Evolutionary conservation across 805 yeast species (phyloP).

Genomic region (Kodamaea laetipori): DNA sequence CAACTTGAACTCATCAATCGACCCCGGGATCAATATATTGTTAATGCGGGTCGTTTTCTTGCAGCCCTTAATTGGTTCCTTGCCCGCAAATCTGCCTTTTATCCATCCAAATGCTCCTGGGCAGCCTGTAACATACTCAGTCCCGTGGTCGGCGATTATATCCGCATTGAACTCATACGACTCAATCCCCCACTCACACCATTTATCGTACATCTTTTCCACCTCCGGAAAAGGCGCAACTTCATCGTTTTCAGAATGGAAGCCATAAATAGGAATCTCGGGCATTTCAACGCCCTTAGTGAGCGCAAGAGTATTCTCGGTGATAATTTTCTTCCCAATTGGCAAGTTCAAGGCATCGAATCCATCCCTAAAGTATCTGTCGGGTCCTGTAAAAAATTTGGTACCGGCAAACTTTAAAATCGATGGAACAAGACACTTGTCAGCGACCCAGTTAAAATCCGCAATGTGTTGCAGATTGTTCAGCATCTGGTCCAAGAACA

Average conservation of each 20-base stretch:
- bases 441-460: too few species aligned
- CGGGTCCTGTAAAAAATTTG: slow-evolving; percentile 17
- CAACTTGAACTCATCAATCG: slow-evolving; percentile 16
- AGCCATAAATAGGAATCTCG: slow-evolving; percentile 14
- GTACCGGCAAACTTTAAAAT: slow-evolving; percentile 6
- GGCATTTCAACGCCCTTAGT: slow-evolving; percentile 15
- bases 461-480: too few species aligned
- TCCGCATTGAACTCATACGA: slow-evolving; percentile 14
- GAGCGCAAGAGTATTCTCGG: slow-evolving; percentile 25
- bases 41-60: slow-evolving; percentile 43
- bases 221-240: slow-evolving; percentile 14
- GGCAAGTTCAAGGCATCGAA: slow-evolving; percentile 18
- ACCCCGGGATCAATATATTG: slow-evolving; percentile 46
- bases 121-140: slow-evolving; percentile 18
- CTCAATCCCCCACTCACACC: slow-evolving; percentile 14
- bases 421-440: slow-evolving; percentile 8
- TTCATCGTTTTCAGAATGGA: slow-evolving; percentile 16
- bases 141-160: slow-evolving; percentile 17
- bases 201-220: slow-evolving; percentile 14
- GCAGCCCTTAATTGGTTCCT: slow-evolving; percentile 21
- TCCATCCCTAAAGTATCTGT: slow-evolving; percentile 18
- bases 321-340: slow-evolving; percentile 16
- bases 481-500: too few species aligned
- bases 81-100: slow-evolving; percentile 19
- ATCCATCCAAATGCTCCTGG: slow-evolving; percentile 23